phyloP scores from a whole-genome alignment of 176 grass and related monocot species.

The Poa pratensis region DNA sequence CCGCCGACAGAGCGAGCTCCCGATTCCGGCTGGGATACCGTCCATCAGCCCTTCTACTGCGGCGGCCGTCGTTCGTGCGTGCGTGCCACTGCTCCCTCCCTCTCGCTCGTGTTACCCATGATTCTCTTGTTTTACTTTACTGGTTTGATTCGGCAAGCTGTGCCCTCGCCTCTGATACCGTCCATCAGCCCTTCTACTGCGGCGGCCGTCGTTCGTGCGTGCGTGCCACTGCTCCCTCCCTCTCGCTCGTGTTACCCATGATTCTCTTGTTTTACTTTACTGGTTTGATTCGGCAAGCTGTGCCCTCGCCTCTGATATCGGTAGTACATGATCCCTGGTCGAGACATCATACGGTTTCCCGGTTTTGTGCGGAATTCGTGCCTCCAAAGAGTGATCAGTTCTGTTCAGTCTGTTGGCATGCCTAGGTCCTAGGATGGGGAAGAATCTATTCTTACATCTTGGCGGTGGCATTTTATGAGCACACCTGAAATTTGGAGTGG shows the following conservation, averaged over 20 bases:
- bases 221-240: neutral
- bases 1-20: neutral
- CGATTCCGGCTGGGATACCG: neutral
- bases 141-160: neutral
- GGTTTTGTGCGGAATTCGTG: neutral
- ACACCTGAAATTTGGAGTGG: neutral
- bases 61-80: neutral
- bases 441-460: neutral
- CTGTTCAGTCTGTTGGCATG: neutral
- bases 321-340: neutral
- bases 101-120: neutral
- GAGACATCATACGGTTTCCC: neutral
- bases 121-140: neutral
- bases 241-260: neutral
- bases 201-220: neutral
- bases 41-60: neutral
- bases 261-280: neutral
- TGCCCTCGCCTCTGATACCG: neutral
- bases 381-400: neutral
- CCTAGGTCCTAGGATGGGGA: conserved; percentile 1
- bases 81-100: neutral
- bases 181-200: neutral
- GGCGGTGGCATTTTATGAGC: neutral
- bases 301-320: neutral
- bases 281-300: neutral